Evolutionary conservation across 2,329 filamentous ascomycete species (phyloP), one percentile per base, ranked within the genome.

Genomic region (Phaeosphaeria sp.): DNA sequence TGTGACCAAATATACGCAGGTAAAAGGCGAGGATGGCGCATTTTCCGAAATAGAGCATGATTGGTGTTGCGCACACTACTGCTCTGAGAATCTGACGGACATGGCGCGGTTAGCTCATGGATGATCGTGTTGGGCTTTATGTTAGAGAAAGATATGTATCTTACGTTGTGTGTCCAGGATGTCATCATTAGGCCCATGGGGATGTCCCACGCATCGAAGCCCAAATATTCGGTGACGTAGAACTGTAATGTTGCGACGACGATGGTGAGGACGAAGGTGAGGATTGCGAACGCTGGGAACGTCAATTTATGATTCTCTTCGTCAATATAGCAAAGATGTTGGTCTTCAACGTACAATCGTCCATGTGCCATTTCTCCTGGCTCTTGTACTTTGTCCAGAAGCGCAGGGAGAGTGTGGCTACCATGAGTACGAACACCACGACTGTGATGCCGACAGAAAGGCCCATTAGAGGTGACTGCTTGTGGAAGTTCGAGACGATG

Each of bases 1-100:
- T 44, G n/a, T 55, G 46, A 2, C 46, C 46, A 39, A 55, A 55
- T 21, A 50, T 50, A 27, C 53, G 53, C n/a, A 50, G 25, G 46
- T 55, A 55, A 6, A 50, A 20, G n/a, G 47, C 15, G 11, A 55
- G 25, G 36, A 46, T 25, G 39, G 22, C 50, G 21, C 48, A 40
- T 18, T 55, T 55, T 3, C 39, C 53, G 2, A 44, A 15, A 8
- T 50, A 55, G n/a, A 50, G 53, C 33, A 27, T 43, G 17, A 40
- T 8, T 9, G 3, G n/a, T 33, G 2, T 17, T 15, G 24, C 13
- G 27, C 6, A 18, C 6, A 24, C 7, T 1, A 7, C 20, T 30
- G 30, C n/a, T 9, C 21, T 18, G 7, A 48, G 11, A 13, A 30
- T 48, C 24, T 48, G n/a, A 6, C n/a, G n/a, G n/a, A n/a, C n/a